Evolutionary conservation across 2,329 filamentous ascomycete genomes (phyloP).

Genomic region (Cladorrhinum sp.): DNA sequence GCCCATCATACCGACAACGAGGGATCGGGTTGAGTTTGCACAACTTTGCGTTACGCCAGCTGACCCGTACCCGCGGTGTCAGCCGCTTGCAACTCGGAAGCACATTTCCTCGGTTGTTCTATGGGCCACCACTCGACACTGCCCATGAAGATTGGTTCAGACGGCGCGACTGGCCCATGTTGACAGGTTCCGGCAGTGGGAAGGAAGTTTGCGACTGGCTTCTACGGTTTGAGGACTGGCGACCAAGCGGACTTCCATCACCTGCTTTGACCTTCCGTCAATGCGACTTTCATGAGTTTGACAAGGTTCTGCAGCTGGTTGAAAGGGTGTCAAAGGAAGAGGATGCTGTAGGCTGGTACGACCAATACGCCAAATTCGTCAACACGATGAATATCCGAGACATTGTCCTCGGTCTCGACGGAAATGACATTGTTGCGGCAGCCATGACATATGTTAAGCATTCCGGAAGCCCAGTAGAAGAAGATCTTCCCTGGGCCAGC

Average conservation of each 20-base stretch:
- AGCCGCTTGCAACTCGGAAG: slow-evolving; percentile 55
- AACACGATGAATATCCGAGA: slow-evolving; percentile 48
- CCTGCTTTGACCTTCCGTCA: slow-evolving; percentile 43
- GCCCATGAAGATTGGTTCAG: slow-evolving; percentile 50
- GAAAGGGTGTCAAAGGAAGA: slow-evolving; percentile 45
- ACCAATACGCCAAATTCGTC: slow-evolving; percentile 54
- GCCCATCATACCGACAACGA: slow-evolving; percentile 42
- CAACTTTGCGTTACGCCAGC: slow-evolving; percentile 46
- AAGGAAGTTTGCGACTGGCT: slow-evolving; percentile 53
- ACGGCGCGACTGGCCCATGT: slow-evolving; percentile 51
- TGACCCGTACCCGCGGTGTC: slow-evolving; percentile 50
- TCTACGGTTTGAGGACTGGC: slow-evolving; percentile 50
- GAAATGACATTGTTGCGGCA: slow-evolving; percentile 47
- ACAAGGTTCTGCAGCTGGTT: slow-evolving; percentile 48
- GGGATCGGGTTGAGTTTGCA: slow-evolving; percentile 55
- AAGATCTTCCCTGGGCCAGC: slow-evolving; percentile 55
- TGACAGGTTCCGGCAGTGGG: slow-evolving; percentile 42
- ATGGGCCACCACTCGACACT: slow-evolving; percentile 48
- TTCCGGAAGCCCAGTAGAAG: slow-evolving; percentile 43
- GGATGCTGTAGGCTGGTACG: slow-evolving; percentile 55
- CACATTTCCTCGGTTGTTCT: slow-evolving; percentile 56
- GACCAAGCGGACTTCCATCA: slow-evolving; percentile 38
- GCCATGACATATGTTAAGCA: slow-evolving; percentile 53
- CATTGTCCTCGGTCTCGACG: slow-evolving; percentile 52
- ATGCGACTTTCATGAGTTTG: slow-evolving; percentile 46